These are phyloP conservation scores for Aspergillus sp. DNA, from an alignment of 2,329 filamentous ascomycete species.

Conservation along the genomic window DNA sequence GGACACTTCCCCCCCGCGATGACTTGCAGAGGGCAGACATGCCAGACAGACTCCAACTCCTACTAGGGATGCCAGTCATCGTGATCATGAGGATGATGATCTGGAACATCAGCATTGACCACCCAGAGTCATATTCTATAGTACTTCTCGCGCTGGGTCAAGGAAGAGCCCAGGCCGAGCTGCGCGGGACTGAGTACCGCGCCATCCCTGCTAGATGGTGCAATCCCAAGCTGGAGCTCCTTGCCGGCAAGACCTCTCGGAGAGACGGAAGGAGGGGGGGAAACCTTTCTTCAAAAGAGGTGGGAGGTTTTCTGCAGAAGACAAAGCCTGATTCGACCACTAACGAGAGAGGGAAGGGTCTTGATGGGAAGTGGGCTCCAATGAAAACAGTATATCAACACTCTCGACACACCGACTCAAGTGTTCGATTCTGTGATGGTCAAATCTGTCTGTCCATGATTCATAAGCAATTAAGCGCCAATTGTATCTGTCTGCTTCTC, in stretches of 20 bases:
- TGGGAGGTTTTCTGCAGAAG: slow-evolving; percentile 3
- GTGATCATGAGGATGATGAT: neutral
- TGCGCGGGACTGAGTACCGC: neutral
- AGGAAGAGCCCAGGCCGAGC: neutral
- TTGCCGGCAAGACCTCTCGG: neutral
- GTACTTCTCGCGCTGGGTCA: neutral
- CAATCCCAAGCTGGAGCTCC: neutral
- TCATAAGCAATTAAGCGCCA: slow-evolving; percentile 3
- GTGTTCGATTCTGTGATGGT: neutral
- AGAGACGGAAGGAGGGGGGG: neutral
- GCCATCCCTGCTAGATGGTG: neutral
- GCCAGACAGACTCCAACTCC: neutral
- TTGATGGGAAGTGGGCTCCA: slow-evolving; percentile 13
- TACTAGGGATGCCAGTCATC: neutral
- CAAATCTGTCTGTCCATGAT: neutral
- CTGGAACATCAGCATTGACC: neutral
- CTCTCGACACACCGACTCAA: slow-evolving; percentile 5
- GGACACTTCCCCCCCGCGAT: slow-evolving; percentile 3
- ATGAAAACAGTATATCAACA: slow-evolving; percentile 8
- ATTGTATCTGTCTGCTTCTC: neutral
- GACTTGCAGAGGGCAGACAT: slow-evolving; percentile 12
- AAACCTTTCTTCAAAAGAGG: neutral
- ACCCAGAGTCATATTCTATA: neutral
- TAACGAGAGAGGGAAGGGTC: slow-evolving; percentile 7
- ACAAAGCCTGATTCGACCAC: slow-evolving; percentile 10